These are phyloP conservation scores for Alternaria sp. DNA, from an alignment of 2,329 filamentous ascomycete species.

Conservation along the genomic window DNA sequence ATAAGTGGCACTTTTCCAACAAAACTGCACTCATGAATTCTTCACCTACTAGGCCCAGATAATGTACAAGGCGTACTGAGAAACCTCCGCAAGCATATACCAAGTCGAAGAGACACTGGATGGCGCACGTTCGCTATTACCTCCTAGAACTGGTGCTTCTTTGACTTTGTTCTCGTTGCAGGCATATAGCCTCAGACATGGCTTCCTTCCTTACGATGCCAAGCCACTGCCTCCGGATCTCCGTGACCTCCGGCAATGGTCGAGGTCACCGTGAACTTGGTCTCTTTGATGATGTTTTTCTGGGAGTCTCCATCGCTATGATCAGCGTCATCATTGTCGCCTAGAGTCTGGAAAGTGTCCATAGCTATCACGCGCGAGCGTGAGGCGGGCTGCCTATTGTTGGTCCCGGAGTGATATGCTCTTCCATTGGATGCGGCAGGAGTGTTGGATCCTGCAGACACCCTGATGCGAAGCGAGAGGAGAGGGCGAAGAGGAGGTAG, in stretches of 20 bases:
- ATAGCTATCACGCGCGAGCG: slow-evolving; percentile 23
- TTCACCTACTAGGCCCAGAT: background rate
- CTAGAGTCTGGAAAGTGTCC: slow-evolving; percentile 30
- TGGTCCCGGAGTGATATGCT: slow-evolving; percentile 22
- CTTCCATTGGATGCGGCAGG: slow-evolving; percentile 30
- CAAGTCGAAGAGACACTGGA: background rate
- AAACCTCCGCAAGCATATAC: background rate
- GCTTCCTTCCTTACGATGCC: slow-evolving; percentile 6
- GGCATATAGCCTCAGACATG: slow-evolving; percentile 2
- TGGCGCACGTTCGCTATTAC: background rate
- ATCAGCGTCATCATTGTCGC: slow-evolving; percentile 22
- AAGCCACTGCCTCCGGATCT: background rate
- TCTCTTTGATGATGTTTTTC: slow-evolving; percentile 54
- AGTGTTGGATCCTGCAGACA: slow-evolving; percentile 28
- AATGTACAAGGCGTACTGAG: background rate
- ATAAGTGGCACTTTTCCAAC: background rate
- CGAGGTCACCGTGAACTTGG: slow-evolving; percentile 30
- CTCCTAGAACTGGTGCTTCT: background rate
- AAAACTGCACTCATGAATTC: no score
- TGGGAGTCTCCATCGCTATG: slow-evolving; percentile 45
- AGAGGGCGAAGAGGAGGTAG: slow-evolving; percentile 57
- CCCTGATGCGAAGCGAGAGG: slow-evolving; percentile 37
- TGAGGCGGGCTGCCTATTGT: slow-evolving; percentile 8
- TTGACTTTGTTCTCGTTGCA: background rate
- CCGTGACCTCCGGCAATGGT: slow-evolving; percentile 1